These are phyloP conservation scores for Noccaea caerulescens DNA, from an alignment of 345 rosid genomes.

Conservation along the genomic window DNA sequence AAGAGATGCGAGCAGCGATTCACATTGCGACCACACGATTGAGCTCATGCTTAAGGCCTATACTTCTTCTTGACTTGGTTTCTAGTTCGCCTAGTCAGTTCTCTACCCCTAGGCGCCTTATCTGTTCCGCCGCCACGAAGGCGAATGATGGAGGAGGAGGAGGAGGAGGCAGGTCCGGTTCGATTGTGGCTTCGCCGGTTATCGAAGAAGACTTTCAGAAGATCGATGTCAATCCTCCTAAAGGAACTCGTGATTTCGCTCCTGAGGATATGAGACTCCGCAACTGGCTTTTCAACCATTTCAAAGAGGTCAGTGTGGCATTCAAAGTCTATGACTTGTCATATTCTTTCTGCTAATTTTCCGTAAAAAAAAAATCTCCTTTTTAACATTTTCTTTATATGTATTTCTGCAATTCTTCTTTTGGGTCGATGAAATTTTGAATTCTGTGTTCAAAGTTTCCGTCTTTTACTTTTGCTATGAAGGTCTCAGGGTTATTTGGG, in stretches of 20 bases:
- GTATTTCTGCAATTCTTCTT: background rate
- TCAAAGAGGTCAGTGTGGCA: conserved; percentile 62
- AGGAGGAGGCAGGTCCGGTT: conserved; percentile 67
- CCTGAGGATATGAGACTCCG: conserved; percentile 96
- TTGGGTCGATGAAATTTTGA: background rate
- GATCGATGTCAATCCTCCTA: conserved; percentile 89
- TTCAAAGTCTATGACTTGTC: no score
- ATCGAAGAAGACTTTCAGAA: conserved; percentile 55
- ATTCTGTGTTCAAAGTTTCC: background rate
- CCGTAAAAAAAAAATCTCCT: background rate
- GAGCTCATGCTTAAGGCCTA: conserved; percentile 12
- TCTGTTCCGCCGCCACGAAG: conserved; percentile 26
- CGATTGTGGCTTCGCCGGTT: conserved; percentile 53
- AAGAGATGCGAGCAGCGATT: conserved; percentile 13
- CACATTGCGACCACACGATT: conserved; percentile 3
- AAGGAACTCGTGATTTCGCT: conserved; percentile 92
- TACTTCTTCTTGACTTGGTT: background rate
- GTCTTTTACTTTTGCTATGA: background rate
- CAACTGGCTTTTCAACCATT: conserved; percentile 85
- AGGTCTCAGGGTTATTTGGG: conserved; percentile 80
- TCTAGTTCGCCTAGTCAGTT: background rate
- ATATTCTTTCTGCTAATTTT: no score
- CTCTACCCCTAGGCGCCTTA: background rate
- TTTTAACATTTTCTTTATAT: no score
- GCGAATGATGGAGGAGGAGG: conserved; percentile 52